A percentile compares a stretch with the other conserved stretches of the same genome.
Evolutionary conservation across 1,284 basidiomycete genomes (phyloP).

Genomic region (Papiliotrema fonsecae): DNA sequence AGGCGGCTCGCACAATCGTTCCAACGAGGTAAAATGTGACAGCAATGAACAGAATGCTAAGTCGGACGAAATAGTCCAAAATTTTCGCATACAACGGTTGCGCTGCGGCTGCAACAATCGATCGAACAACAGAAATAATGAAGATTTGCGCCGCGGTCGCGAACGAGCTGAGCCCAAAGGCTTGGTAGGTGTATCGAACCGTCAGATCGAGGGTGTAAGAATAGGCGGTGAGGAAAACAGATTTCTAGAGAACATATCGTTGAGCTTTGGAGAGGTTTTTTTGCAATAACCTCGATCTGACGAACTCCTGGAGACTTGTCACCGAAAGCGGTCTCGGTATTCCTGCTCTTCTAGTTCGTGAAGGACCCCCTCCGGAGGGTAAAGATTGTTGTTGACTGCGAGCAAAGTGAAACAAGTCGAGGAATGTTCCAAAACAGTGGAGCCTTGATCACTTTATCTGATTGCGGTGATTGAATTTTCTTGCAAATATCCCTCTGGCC

Average conservation of each 20-base stretch:
- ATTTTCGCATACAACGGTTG: slow-evolving; percentile 43
- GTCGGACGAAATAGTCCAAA: slow-evolving; percentile 46
- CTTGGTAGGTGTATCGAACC: slow-evolving; percentile 33
- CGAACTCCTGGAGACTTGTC: slow-evolving; percentile 38
- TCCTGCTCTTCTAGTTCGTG: slow-evolving; percentile 12
- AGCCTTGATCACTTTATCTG: too few relatives aligned
- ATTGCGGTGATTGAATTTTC: too few relatives aligned
- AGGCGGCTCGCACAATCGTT: slow-evolving; percentile 44
- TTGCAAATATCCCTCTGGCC: too few relatives aligned
- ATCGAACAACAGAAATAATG: slow-evolving; percentile 41
- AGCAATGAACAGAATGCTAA: slow-evolving; percentile 41
- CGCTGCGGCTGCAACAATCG: slow-evolving; percentile 33
- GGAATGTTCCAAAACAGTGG: too few relatives aligned
- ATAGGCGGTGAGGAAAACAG: slow-evolving; percentile 39
- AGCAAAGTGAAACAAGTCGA: too few relatives aligned
- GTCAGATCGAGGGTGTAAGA: slow-evolving; percentile 40
- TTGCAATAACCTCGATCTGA: slow-evolving; percentile 43
- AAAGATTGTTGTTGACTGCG: too few relatives aligned
- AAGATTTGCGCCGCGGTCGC: slow-evolving; percentile 27
- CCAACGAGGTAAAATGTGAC: slow-evolving; percentile 46
- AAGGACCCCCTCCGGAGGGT: background rate
- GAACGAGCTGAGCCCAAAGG: slow-evolving; percentile 16
- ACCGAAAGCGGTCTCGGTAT: slow-evolving; percentile 18
- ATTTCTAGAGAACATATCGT: slow-evolving; percentile 37
- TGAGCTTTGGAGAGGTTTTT: slow-evolving; percentile 30